phyloP scores from a whole-genome alignment of 2,329 filamentous ascomycete genomes.

The Epichloe coenophiala region DNA sequence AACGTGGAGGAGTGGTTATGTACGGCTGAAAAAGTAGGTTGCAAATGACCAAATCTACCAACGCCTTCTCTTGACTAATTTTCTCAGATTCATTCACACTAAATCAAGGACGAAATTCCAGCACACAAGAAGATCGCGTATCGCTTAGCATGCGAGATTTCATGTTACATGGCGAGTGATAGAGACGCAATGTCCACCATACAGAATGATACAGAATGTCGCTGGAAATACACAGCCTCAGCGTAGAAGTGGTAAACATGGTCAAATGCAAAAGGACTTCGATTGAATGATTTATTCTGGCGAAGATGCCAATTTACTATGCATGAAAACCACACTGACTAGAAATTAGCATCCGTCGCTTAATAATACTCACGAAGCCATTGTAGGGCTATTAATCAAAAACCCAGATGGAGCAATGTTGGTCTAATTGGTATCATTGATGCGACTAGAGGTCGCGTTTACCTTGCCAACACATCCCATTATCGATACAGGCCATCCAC shows the following conservation, averaged over 20 bases:
- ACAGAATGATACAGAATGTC: not conserved
- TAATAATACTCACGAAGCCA: not conserved
- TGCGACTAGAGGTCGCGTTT: too few relatives aligned
- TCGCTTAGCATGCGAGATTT: not conserved
- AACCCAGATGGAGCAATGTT: too few relatives aligned
- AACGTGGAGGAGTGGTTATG: slow-evolving; percentile 70
- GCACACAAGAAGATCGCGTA: not conserved
- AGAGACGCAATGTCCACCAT: not conserved
- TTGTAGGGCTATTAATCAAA: too few relatives aligned
- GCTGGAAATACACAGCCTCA: not conserved
- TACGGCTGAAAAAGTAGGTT: slow-evolving; percentile 50
- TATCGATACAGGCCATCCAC: too few relatives aligned
- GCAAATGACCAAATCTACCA: not conserved
- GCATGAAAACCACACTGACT: too few relatives aligned
- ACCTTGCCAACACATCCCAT: too few relatives aligned
- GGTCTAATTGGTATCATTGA: too few relatives aligned
- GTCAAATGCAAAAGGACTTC: not conserved
- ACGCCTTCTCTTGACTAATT: not conserved
- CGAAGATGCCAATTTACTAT: too few relatives aligned
- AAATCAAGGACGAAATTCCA: not conserved
- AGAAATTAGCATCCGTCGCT: not conserved
- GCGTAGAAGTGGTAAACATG: not conserved
- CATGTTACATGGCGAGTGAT: not conserved
- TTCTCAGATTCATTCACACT: not conserved
- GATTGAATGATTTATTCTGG: not conserved